These are phyloP conservation scores for Juglanconis oblonga DNA, from an alignment of 2,329 filamentous ascomycete genomes.

Conservation along the genomic window DNA sequence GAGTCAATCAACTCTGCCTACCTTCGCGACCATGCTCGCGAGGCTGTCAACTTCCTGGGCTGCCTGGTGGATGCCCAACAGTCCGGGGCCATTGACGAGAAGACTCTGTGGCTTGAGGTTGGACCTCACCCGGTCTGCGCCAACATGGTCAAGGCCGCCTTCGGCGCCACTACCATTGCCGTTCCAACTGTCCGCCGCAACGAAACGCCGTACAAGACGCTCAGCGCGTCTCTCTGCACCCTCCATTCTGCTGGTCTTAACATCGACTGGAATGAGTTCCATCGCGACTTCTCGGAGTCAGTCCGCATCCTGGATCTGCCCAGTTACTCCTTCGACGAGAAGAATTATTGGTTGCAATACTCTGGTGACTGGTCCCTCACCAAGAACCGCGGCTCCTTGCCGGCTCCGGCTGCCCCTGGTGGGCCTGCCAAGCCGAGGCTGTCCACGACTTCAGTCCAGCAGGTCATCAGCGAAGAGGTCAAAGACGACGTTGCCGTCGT, in stretches of 20 bases:
- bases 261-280: constrained; percentile 70
- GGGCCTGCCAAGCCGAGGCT: constrained; percentile 52
- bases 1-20: constrained; percentile 60
- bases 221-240: constrained; percentile 54
- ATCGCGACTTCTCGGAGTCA: constrained; percentile 44
- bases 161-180: constrained; percentile 51
- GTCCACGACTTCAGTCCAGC: constrained; percentile 64
- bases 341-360: constrained; percentile 67
- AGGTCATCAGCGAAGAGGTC: constrained; percentile 60
- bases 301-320: constrained; percentile 59
- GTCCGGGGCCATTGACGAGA: constrained; percentile 58
- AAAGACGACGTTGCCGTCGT: constrained; percentile 57
- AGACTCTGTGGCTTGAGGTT: constrained; percentile 69
- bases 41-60: constrained; percentile 67
- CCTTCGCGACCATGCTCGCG: constrained; percentile 61
- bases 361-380: constrained; percentile 68
- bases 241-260: constrained; percentile 61
- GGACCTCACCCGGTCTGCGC: constrained; percentile 71
- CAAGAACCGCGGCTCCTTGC: constrained; percentile 59
- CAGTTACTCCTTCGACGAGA: constrained; percentile 68
- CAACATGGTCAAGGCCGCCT: constrained; percentile 64
- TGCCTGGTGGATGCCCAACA: constrained; percentile 59
- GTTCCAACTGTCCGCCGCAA: constrained; percentile 60
- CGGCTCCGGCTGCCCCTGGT: constrained; percentile 25
- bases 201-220: constrained; percentile 62